Evolutionary conservation across 257 asterid species (phyloP), one percentile per base, ranked within the genome.

Genomic region (Solanum medicagineum): DNA sequence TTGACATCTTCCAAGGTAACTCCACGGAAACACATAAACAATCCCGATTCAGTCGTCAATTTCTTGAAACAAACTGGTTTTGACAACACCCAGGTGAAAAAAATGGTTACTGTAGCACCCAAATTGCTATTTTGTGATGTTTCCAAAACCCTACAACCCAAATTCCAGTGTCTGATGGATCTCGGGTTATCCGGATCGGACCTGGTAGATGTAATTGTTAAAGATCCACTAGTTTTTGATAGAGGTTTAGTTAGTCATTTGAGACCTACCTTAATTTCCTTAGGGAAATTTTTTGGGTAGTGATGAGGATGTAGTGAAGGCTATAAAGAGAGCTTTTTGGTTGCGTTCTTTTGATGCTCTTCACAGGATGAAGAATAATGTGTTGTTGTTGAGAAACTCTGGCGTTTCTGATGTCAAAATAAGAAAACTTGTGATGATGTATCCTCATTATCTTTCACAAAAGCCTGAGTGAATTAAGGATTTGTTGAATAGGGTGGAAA

Each of bases 131-230:
- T 11, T 16, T 7, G 2, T 45, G 55, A 71, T 55, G 80, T 69
- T 40, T 53, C 22, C 9, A 87, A 69, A 80, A 87, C 40, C 85
- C 62, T 87, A 20, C 32, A 66, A 80, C 89, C 85, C 47, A 84
- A 80, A 81, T 5, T 56, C 29, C 29, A 80, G 40, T 36, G 40
- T 36, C 29, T 26, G 29, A 26, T 26, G 29, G 29, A 26, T 26
- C 29, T 1, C 2, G 29, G 29, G 29, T 26, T 26, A 26, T 26
- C 29, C 29, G 2, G 29, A 1, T 26, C 29, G 56, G 86, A 84
- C 20, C 10, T 71, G 26, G 26, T 45, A 32, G 56, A 56, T 29
- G 24, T 63, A 63, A 63, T 26, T 6, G 3, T 40, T 63, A 63
- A 12, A 63, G 70, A 24, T 53, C 7, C 3, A 12, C 8, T 2